phyloP scores from a whole-genome alignment of 164 flowering plant species.

The Brasenia schreberi region DNA sequence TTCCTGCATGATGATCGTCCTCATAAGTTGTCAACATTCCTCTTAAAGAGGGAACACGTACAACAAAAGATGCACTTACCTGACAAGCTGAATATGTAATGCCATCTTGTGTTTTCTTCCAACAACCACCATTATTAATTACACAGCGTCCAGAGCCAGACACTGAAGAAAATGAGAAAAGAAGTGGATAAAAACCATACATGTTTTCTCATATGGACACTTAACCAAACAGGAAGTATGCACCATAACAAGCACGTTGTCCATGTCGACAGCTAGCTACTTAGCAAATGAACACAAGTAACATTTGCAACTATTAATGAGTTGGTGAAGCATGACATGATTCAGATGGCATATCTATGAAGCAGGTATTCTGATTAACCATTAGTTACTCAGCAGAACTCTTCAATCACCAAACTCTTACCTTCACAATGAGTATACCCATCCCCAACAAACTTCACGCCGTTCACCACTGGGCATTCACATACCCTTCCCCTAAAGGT shows the following conservation, averaged over 20 bases:
- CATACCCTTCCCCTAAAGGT: conserved; percentile 96
- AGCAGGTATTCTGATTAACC: too few species aligned
- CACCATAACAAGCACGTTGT: too few species aligned
- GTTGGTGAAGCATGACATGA: too few species aligned
- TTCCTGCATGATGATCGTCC: conserved; percentile 31
- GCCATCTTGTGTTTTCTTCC: conserved; percentile 65
- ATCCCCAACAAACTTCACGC: conserved; percentile 95
- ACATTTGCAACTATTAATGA: too few species aligned
- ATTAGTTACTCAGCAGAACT: too few species aligned
- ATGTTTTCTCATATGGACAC: too few species aligned
- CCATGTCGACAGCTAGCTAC: too few species aligned
- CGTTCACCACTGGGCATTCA: conserved; percentile 81
- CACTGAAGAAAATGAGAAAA: too few species aligned
- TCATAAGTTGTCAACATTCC: not conserved
- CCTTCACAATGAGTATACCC: conserved; percentile 88
- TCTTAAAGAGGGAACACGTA: not conserved
- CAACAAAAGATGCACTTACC: conserved; percentile 24
- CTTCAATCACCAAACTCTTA: conserved; percentile 9
- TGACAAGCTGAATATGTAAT: conserved; percentile 68
- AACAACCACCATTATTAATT: conserved; percentile 92
- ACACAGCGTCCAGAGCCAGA: conserved; percentile 55
- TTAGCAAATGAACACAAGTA: too few species aligned
- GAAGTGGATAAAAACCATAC: too few species aligned
- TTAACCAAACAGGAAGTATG: too few species aligned
- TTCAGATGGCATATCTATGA: too few species aligned